Evolutionary conservation across 768 basidiomycete species (phyloP).

Genomic region (Podaxis carcinomalis): DNA sequence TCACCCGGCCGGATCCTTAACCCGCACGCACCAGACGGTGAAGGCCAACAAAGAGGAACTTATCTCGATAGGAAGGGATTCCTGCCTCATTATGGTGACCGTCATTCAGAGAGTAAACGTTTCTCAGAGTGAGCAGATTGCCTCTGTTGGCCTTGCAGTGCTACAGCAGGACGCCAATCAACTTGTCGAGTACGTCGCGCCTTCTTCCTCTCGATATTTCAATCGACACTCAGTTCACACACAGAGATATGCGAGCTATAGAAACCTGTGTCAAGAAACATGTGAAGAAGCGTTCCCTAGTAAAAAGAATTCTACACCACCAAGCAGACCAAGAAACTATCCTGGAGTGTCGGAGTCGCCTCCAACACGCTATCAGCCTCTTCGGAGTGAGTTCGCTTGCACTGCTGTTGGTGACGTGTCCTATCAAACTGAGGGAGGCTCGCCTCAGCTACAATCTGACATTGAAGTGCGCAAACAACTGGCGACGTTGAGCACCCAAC

Average conservation of each 20-base stretch:
- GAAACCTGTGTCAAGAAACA: neutral
- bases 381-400: conserved; percentile 2
- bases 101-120: neutral
- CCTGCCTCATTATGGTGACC: conserved; percentile 1
- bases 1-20: neutral
- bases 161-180: neutral
- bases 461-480: conserved; percentile 5
- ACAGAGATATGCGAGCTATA: neutral
- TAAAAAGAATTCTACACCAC: neutral
- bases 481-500: neutral
- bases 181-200: neutral
- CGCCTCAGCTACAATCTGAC: neutral
- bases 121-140: neutral
- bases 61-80: neutral
- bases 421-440: neutral
- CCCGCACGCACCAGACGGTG: neutral
- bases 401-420: neutral
- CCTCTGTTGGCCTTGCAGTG: neutral
- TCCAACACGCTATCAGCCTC: neutral
- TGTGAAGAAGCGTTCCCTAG: neutral
- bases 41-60: conserved; percentile 2
- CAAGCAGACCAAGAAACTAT: neutral
- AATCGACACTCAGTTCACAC: neutral
- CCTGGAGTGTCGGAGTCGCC: neutral
- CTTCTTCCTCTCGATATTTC: neutral